Conservation (phyloP, 1,284 basidiomycete genomes). For the Meira nashicola region DNA sequence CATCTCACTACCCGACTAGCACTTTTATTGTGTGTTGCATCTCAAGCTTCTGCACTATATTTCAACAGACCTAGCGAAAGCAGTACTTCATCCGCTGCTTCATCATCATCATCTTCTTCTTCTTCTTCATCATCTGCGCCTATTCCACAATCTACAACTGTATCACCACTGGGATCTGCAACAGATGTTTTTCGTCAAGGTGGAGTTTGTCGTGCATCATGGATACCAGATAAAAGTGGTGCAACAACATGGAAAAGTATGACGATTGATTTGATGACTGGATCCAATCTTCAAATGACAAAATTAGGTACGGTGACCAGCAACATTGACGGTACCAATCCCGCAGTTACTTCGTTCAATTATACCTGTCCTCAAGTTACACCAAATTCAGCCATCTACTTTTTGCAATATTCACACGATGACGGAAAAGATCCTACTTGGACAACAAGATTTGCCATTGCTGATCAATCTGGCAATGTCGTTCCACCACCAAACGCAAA, state of each 20-base stretch:
- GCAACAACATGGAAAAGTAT: constrained; percentile 14
- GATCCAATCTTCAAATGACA: constrained; percentile 67
- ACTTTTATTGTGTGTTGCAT: neutral
- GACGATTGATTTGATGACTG: constrained; percentile 63
- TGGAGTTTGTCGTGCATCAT: constrained; percentile 5
- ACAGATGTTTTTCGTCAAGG: constrained; percentile 51
- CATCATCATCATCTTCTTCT: neutral
- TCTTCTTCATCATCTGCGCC: neutral
- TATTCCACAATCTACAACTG: neutral
- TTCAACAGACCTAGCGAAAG: neutral
- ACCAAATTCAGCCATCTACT: constrained; percentile 53
- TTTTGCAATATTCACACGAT: constrained; percentile 37
- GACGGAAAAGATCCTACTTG: constrained; percentile 58
- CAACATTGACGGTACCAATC: constrained; percentile 61
- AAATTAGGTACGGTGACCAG: constrained; percentile 65
- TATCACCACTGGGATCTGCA: constrained; percentile 1
- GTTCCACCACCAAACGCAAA: constrained; percentile 58
- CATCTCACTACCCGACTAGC: neutral
- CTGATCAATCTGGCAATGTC: constrained; percentile 58
- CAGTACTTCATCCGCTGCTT: neutral
- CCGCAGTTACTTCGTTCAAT: constrained; percentile 55
- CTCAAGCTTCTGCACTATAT: neutral
- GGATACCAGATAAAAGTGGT: constrained; percentile 11
- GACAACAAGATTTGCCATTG: constrained; percentile 77
- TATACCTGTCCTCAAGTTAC: constrained; percentile 71